Evolutionary conservation across 805 yeast species (phyloP), one percentile per base, ranked within the genome.

Genomic region (Yarrowia sp.): DNA sequence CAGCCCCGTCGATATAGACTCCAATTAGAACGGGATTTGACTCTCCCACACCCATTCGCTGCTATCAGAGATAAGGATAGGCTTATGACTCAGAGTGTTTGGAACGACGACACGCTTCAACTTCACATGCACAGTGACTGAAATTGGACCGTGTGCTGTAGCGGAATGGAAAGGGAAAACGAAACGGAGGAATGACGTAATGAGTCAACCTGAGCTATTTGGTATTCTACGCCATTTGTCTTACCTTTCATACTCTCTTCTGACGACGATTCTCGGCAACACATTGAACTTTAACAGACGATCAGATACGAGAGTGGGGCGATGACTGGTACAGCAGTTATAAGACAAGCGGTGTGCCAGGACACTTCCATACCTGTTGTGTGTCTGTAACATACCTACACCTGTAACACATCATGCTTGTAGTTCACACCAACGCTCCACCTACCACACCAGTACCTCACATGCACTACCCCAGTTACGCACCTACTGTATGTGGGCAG

Each of bases 41-140:
- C 58, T 52, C 58, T 36, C 43, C 30, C 58, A 39, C 61, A 39
- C 60, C 60, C 46, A 39, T 55, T 40, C 61, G 46, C 61, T 55
- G 61, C 30, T 55, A 55, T 55, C 61, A 39, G 19, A 39, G 61
- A 55, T 55, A 55, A 55, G 61, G 61, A 55, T 55, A 55, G 61
- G 19, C 61, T 12, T 55, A 55, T 55, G 61, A 55, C 36, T 55
- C 61, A 55, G 61, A 55, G 46, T 49, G 38, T 36, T 36, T 36
- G 38, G 38, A 36, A 12, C 30, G 30, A 24, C 30, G 30, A 24
- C 30, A 24, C 30, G 30, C 30, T 24, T 24, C 10, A 36, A 12
- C 38, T 36, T 36, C 38, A 12, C 40, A 52, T 55, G 61, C 61
- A 24, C 15, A 7, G 36, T 55, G 61, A 55, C 61, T 55, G 40